These are phyloP conservation scores for Voacanga thouarsii DNA, from an alignment of 257 asterid genomes.

Conservation along the genomic window DNA sequence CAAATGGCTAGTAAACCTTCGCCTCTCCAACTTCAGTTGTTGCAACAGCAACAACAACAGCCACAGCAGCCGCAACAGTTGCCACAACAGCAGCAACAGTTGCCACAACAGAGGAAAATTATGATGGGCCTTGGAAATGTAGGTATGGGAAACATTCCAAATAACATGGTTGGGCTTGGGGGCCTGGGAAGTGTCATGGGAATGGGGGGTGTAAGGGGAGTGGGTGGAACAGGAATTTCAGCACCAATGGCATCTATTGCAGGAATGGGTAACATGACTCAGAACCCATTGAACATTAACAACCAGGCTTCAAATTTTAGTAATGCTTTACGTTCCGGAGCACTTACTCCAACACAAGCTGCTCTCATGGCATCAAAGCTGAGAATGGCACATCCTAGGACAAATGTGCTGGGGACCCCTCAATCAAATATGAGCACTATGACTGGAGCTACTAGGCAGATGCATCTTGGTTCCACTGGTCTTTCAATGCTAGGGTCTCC, in stretches of 20 bases:
- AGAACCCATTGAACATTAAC: slow-evolving; percentile 52
- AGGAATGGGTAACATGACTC: slow-evolving; percentile 61
- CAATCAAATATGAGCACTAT: slow-evolving; percentile 54
- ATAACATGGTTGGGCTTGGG: slow-evolving; percentile 75
- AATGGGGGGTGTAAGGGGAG: slow-evolving; percentile 69
- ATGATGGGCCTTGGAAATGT: slow-evolving; percentile 66
- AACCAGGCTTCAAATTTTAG: slow-evolving; percentile 52
- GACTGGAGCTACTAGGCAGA: slow-evolving; percentile 67
- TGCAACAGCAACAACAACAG: slow-evolving; percentile 61
- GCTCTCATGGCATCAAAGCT: slow-evolving; percentile 41
- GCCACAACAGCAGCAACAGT: slow-evolving; percentile 45
- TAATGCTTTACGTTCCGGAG: slow-evolving; percentile 52
- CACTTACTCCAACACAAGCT: slow-evolving; percentile 47
- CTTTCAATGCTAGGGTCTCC: slow-evolving; percentile 62
- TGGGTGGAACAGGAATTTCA: slow-evolving; percentile 65
- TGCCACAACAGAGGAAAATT: slow-evolving; percentile 68
- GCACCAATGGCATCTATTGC: slow-evolving; percentile 65
- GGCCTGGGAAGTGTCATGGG: slow-evolving; percentile 69
- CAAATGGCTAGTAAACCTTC: slow-evolving; percentile 55
- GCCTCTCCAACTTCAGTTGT: slow-evolving; percentile 58
- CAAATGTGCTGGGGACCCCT: slow-evolving; percentile 50
- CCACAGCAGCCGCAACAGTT: slow-evolving; percentile 40
- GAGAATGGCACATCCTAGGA: slow-evolving; percentile 45
- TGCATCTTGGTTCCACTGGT: slow-evolving; percentile 56
- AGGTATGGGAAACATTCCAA: slow-evolving; percentile 70